Evolutionary conservation across 2,329 filamentous ascomycete species (phyloP), one percentile per base, ranked within the genome.

Genomic region (Fusarium sp.): DNA sequence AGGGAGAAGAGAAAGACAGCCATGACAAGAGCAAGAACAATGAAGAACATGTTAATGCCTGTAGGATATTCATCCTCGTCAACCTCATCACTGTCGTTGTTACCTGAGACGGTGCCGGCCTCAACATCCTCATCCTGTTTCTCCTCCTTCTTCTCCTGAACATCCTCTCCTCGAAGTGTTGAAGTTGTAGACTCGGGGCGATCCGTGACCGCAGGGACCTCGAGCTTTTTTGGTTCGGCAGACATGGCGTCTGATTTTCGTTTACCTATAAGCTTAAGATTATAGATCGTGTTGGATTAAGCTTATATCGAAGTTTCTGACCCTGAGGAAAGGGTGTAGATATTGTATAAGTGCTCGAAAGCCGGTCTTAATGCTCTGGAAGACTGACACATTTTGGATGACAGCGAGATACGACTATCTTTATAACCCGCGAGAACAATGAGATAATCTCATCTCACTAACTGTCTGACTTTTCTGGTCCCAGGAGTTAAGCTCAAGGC

Each of bases 1-100:
- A 88, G 81, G 54, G 85, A 82, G 54, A 86, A 80, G n/a, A 88
- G 80, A 73, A 88, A 88, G 54, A 88, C 82, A 64, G 81, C 83
- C 43, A 88, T 77, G 12, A 85, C 79, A 12, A 88, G 78, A 25
- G 86, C 85, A 32, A 86, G 64, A 23, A 88, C 81, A 59, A 88
- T 85, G 71, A 85, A 81, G 57, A 79, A 67, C 64, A 86, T 79
- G 64, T 81, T 80, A 63, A 80, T 63, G 15, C 84, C 84, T 11
- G 78, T 71, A 4, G 84, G 84, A 61, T 86, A 86, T 13, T 83
- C 82, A 59, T 75, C 75, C 16, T 81, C 79, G 25, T 74, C 68
- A n/a, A 64, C 25, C 23, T 74, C 74, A 23, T 73, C 63, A 10
- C 65, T 42, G 30, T 75, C 77, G 28, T 73, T 64, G 21, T 71